A percentile compares a stretch with the other conserved stretches of the same genome.
Conservation (phyloP, 768 basidiomycete species). For the Lenzites betulinus region DNA sequence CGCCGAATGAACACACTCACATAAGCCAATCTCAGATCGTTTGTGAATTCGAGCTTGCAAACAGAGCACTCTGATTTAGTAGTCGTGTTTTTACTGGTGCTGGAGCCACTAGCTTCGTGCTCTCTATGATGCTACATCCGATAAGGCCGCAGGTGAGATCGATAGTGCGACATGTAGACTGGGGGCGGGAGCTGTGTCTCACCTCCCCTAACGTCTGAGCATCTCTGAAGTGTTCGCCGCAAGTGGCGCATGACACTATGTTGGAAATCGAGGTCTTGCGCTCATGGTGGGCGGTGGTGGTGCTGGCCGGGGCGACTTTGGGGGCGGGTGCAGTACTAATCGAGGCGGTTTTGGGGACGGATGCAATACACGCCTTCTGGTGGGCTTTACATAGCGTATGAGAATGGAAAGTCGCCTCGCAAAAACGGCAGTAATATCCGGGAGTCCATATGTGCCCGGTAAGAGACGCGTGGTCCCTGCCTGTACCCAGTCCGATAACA, state of each 20-base stretch:
- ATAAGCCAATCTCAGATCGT: neutral
- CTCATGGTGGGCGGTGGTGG: neutral
- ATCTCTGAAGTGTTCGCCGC: neutral
- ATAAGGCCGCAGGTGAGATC: neutral
- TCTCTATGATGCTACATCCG: neutral
- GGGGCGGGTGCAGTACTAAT: neutral
- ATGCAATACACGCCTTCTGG: neutral
- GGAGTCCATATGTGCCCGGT: neutral
- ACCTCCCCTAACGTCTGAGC: neutral
- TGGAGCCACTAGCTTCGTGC: neutral
- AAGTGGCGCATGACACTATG: neutral
- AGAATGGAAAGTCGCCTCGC: neutral
- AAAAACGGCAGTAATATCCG: neutral
- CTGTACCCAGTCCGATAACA: neutral
- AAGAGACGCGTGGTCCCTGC: neutral
- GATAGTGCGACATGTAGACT: neutral
- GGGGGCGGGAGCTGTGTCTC: neutral
- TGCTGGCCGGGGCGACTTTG: neutral
- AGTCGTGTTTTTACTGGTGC: neutral
- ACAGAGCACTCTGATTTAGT: neutral
- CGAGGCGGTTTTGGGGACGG: neutral
- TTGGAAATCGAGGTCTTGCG: neutral
- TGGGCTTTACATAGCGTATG: neutral
- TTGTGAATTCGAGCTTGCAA: slow-evolving; percentile 4
- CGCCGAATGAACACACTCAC: neutral